These are phyloP conservation scores for Cystobasidium tubakii DNA, from an alignment of 768 basidiomycete genomes.

Conservation along the genomic window DNA sequence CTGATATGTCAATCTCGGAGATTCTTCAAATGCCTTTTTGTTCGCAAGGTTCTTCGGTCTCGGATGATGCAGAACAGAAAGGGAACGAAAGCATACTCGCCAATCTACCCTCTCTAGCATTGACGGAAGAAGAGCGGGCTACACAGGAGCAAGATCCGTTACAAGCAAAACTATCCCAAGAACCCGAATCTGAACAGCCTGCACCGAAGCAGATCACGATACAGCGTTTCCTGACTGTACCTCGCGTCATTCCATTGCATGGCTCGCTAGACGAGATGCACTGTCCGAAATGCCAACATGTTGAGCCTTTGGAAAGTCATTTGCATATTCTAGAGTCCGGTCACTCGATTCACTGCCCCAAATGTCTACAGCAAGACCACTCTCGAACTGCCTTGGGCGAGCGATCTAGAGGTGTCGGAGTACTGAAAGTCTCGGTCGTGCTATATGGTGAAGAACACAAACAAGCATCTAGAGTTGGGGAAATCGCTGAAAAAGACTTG, in stretches of 20 bases:
- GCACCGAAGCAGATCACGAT: not conserved
- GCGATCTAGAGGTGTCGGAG: constrained; percentile 70
- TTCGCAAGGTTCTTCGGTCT: not conserved
- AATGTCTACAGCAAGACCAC: constrained; percentile 64
- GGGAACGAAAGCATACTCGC: not conserved
- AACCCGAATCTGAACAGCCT: not conserved
- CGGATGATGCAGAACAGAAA: not conserved
- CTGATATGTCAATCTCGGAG: not conserved
- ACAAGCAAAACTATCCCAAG: not conserved
- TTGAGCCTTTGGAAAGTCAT: constrained; percentile 59
- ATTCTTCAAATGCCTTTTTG: not conserved
- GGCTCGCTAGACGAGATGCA: constrained; percentile 73
- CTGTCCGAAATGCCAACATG: constrained; percentile 72
- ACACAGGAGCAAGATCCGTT: not conserved
- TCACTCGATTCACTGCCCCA: constrained; percentile 67
- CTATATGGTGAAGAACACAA: constrained; percentile 83
- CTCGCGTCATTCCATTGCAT: constrained; percentile 82
- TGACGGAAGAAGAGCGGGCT: not conserved
- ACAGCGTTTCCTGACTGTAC: constrained; percentile 49
- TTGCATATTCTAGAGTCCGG: constrained; percentile 61
- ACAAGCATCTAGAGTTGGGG: constrained; percentile 73
- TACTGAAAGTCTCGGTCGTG: constrained; percentile 77
- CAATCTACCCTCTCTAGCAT: not conserved
- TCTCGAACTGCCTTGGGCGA: constrained; percentile 70
- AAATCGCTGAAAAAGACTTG: constrained; percentile 72